Percentiles rank a stretch among this genome's conserved stretches.
Conservation (phyloP, 202 grass and related monocot species). For the Hordeum pubiflorum region DNA sequence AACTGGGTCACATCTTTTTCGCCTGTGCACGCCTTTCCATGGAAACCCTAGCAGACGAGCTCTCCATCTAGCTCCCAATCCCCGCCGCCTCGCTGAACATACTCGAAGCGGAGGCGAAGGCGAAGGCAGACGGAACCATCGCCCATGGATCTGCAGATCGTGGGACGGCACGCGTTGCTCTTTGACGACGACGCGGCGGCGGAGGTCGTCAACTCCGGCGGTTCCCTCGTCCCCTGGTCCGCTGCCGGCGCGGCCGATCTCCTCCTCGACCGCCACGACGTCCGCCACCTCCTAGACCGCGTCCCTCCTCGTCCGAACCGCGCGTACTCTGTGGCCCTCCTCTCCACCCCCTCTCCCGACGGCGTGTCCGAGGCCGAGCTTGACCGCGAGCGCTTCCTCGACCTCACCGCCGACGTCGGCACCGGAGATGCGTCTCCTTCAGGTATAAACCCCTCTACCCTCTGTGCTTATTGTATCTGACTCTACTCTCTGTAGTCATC, state of each 20-base stretch:
- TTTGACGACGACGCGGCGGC: conserved; percentile 84
- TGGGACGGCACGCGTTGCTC: conserved; percentile 68
- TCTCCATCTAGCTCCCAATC: conserved; percentile 1
- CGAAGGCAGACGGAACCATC: not conserved
- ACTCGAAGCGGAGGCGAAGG: not conserved
- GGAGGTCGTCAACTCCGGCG: conserved; percentile 58
- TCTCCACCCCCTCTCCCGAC: conserved; percentile 17
- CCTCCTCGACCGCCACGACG: conserved; percentile 85
- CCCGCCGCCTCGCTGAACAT: not conserved
- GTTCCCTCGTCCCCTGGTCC: conserved; percentile 75
- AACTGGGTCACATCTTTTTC: no score
- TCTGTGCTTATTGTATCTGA: not conserved
- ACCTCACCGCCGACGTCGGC: conserved; percentile 33
- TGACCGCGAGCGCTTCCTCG: conserved; percentile 71
- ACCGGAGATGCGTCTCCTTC: not conserved
- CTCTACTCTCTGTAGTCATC: not conserved
- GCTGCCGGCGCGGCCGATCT: conserved; percentile 44
- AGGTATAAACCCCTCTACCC: conserved; percentile 28
- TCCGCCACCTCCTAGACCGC: conserved; percentile 80
- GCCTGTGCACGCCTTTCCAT: not conserved
- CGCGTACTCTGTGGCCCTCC: conserved; percentile 27
- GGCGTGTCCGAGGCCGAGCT: conserved; percentile 50
- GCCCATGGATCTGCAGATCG: conserved; percentile 67
- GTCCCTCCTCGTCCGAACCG: conserved; percentile 59
- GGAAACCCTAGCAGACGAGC: conserved; percentile 33